Evolutionary conservation across 306 rosid genomes (phyloP).

Genomic region (Trifolium pratense): DNA sequence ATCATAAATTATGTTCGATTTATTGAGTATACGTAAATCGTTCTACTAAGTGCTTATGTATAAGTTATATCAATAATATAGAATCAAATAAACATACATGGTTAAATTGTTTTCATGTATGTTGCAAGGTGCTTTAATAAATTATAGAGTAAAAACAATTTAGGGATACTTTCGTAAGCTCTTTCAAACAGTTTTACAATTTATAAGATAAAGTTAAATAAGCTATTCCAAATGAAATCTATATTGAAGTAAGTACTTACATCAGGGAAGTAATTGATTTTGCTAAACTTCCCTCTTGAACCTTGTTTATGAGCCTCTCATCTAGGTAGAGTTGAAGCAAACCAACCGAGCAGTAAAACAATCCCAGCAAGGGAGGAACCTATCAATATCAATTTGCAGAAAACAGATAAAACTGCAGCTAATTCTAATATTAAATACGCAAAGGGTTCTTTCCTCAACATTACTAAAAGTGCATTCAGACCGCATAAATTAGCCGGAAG

Average conservation of each 20-base stretch:
- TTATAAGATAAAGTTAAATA: background rate
- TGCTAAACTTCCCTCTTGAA: conserved; percentile 48
- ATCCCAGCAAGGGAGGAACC: conserved; percentile 84
- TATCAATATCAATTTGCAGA: conserved; percentile 31
- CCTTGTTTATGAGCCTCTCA: conserved; percentile 47
- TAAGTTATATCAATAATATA: background rate
- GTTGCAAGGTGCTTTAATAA: background rate
- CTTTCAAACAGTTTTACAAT: background rate
- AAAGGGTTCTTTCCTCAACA: too few species aligned
- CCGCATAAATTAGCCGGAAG: background rate
- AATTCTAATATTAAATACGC: too few species aligned
- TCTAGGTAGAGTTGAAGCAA: conserved; percentile 72
- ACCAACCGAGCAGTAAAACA: conserved; percentile 76
- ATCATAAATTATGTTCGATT: background rate
- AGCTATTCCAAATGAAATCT: background rate
- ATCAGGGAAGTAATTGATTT: conserved; percentile 56
- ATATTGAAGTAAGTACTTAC: conserved; percentile 48
- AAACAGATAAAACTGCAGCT: background rate
- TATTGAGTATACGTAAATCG: too few species aligned
- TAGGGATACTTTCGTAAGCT: background rate
- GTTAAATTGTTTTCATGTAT: background rate
- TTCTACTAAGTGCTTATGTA: background rate
- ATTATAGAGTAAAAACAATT: too few species aligned
- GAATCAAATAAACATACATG: background rate
- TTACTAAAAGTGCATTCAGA: background rate